phyloP scores from a whole-genome alignment of 2,329 filamentous ascomycete species.

The Monilinia polystroma region DNA sequence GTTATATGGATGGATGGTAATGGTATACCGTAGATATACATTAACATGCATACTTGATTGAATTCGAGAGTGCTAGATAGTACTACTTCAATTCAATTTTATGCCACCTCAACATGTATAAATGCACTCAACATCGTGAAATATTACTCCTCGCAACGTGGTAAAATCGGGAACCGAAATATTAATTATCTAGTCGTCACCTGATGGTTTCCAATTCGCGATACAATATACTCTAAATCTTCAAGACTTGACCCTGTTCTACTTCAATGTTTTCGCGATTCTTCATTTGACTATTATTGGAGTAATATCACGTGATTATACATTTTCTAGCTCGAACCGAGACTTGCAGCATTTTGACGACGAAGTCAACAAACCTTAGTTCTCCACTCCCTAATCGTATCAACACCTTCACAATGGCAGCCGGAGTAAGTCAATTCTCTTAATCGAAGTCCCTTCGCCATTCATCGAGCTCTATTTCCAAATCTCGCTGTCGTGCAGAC shows the following conservation, averaged over 20 bases:
- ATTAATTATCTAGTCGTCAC: no score
- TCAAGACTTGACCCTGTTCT: neutral
- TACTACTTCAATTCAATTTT: conserved; percentile 11
- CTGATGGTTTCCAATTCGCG: neutral
- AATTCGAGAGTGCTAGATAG: conserved; percentile 15
- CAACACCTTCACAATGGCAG: conserved; percentile 58
- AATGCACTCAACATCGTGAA: neutral
- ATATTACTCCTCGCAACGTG: neutral
- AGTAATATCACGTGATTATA: conserved; percentile 29
- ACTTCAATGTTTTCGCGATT: no score
- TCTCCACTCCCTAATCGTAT: conserved; percentile 50
- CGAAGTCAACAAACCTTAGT: conserved; percentile 43
- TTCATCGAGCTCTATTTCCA: neutral
- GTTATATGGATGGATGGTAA: conserved; percentile 2
- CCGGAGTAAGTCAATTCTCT: conserved; percentile 58
- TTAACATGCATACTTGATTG: conserved; percentile 11
- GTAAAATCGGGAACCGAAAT: neutral
- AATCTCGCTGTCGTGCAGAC: conserved; percentile 1
- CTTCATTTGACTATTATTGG: conserved; percentile 7
- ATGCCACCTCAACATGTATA: conserved; percentile 13
- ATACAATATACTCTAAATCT: neutral
- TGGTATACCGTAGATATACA: conserved; percentile 23
- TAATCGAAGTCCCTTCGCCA: conserved; percentile 28
- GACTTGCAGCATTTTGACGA: conserved; percentile 31
- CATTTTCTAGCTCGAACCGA: conserved; percentile 22